Conservation (phyloP, 441 rosid species). For the Pelargonium citronellum region DNA sequence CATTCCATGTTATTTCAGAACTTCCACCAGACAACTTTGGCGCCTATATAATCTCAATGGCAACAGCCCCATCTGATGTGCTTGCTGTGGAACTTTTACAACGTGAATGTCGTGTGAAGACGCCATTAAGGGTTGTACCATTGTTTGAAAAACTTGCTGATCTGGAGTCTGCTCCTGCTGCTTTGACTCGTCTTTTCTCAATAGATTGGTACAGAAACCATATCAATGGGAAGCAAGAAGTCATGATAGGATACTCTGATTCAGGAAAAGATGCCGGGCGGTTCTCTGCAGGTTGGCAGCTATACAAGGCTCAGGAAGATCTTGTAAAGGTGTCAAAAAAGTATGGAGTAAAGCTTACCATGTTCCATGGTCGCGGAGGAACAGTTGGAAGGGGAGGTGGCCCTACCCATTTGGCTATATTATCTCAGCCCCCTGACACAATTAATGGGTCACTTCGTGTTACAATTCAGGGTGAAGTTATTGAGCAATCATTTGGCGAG, state of each 20-base stretch:
- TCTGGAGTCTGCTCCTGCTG: conserved; percentile 94
- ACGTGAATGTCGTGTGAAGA: conserved; percentile 79
- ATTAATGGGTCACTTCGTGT: background rate
- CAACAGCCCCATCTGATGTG: conserved; percentile 87
- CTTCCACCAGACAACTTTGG: conserved; percentile 21
- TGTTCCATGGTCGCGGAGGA: conserved; percentile 44
- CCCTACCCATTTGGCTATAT: conserved; percentile 94
- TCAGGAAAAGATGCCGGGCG: conserved; percentile 98
- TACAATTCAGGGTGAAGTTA: background rate
- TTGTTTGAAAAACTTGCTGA: conserved; percentile 32
- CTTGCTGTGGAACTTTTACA: conserved; percentile 34
- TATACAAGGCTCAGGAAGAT: conserved; percentile 26
- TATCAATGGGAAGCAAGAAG: conserved; percentile 89
- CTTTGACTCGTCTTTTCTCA: conserved; percentile 16
- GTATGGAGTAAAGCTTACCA: conserved; percentile 73
- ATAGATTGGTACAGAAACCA: conserved; percentile 30
- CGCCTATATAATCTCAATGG: conserved; percentile 86
- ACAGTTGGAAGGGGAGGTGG: conserved; percentile 99
- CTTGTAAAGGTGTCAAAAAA: conserved; percentile 61
- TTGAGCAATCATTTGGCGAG: background rate
- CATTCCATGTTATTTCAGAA: conserved; percentile 79
- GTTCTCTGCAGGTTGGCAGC: conserved; percentile 86
- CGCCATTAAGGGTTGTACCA: conserved; percentile 88
- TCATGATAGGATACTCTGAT: conserved; percentile 93
- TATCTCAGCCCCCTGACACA: conserved; percentile 96